Base-by-base conservation (phyloP, 1,284 basidiomycete genomes). In the Cutaneotrichosporon spelunceum region DNA sequence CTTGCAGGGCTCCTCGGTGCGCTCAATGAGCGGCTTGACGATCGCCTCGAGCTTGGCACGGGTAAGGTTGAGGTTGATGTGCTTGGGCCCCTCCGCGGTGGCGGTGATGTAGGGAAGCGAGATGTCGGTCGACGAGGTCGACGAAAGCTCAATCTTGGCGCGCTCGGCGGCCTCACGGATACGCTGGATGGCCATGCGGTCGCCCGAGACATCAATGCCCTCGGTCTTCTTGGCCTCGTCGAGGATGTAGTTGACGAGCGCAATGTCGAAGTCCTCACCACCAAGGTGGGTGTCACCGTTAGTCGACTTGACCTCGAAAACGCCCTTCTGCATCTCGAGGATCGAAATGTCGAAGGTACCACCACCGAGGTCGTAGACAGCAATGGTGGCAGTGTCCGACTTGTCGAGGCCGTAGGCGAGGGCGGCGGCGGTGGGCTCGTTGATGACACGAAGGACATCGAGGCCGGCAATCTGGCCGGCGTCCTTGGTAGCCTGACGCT, bases 401-500 rank as follows among this genome's bases (percentile, higher is more conserved):
- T 80, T 88, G 78, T 96, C 93, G 34, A 95, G 86, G 80, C 93
- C 95, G 79, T 99, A 99, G 1, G 95, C 95, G 57, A 99, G 87
- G 36, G 95, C 95, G 58, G 94, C 95, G 57, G 95, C 95, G 26
- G 95, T 98, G 27, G 95, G 95, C 82, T 99, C 95, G 81, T 98
- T 98, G 82, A 99, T 97, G 67, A 99, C 93, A 78, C 94, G 93
- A 58, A 98, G 88, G 53, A 99, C 95, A 47, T 98, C 93, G 26
- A 99, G 86, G 73, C 95, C 94, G 49, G 95, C 93, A 72, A 98
- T 97, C 95, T 98, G 73, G 97, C 95, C 95, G 68, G 95, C 93
- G 76, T 99, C 95, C 84, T 97, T 98, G 81, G 95, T 99, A 11
- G 94, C 95, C 79, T 95, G 93, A 80, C 94, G 93, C 82, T 99